Evolutionary conservation across 257 asterid species (phyloP), one percentile per base, ranked within the genome.

Genomic region (Solanum pinnatisectum): DNA sequence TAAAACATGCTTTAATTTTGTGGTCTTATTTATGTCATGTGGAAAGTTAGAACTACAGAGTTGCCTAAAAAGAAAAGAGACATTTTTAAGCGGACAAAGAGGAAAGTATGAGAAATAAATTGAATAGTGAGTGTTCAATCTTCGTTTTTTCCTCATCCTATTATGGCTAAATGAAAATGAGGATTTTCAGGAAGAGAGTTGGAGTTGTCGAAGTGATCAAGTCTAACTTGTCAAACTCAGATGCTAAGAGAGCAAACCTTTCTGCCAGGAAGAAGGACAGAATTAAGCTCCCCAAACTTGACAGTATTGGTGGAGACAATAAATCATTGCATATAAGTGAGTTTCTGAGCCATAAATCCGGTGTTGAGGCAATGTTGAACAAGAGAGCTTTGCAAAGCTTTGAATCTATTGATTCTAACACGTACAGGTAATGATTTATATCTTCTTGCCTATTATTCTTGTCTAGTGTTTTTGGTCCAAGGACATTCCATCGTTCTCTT

Each of bases 331-430:
- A 91, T 77, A 92, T 96, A 77, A 93, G 96, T 89, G 91, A 96
- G 67, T 96, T 96, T 89, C 92, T 96, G 56, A 90, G 91, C 73
- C 98, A 96, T 88, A 96, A 95, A 46, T 94, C 96, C 71, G 99
- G 98, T 49, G 42, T 95, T 90, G 98, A 96, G 88, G 94, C 98
- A 13, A 91, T 94, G 32, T 87, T 96, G 92, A 96, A 96, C 59
- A 90, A 95, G 42, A 91, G 94, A 90, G 97, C 98, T 84, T 90
- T 96, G 93, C 95, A 90, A 90, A 92, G 92, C 73, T 89, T 91
- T 90, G 94, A 95, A 59, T 90, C 93, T 81, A 93, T 96, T 83
- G 98, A 93, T 91, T 93, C 93, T 90, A 94, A 95, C 85, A 84
- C 92, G 89, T 95, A 93, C 94, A 95, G 98, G 98, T 96, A 85